phyloP scores from a whole-genome alignment of 2,329 filamentous ascomycete species.

The Ophiognomonia clavigignenti-juglandacearum region DNA sequence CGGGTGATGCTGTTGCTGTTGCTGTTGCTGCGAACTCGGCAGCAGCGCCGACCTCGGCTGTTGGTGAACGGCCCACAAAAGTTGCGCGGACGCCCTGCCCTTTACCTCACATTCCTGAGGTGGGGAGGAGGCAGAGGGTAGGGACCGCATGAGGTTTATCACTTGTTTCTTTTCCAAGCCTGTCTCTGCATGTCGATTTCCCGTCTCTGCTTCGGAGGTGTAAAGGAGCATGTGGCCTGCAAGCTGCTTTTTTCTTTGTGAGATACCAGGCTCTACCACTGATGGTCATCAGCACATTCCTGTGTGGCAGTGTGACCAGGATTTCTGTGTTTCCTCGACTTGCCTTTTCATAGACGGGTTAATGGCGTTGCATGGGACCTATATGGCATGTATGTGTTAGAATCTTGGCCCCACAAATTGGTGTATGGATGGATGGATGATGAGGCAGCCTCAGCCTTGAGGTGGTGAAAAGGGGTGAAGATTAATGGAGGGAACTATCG shows the following conservation, averaged over 20 bases:
- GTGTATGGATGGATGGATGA: too few species aligned
- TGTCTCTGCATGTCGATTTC: not conserved
- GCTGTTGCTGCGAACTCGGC: not conserved
- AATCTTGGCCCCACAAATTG: too few species aligned
- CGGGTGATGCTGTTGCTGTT: slow-evolving; percentile 21
- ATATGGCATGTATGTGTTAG: not conserved
- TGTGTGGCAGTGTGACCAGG: not conserved
- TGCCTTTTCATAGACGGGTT: not conserved
- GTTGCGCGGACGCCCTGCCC: slow-evolving; percentile 34
- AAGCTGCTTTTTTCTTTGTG: not conserved
- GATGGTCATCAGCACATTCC: not conserved
- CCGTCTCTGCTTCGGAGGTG: not conserved
- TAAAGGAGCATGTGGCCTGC: not conserved
- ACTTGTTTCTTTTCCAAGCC: not conserved
- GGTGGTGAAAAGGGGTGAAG: too few species aligned
- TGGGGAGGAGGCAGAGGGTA: slow-evolving; percentile 34
- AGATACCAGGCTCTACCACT: not conserved
- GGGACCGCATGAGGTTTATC: slow-evolving; percentile 23
- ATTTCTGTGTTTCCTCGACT: not conserved
- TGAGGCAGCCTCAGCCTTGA: too few species aligned
- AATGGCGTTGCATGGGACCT: not conserved
- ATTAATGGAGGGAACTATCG: too few species aligned
- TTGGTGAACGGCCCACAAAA: slow-evolving; percentile 25
- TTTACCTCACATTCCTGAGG: slow-evolving; percentile 31
- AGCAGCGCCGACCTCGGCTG: slow-evolving; percentile 2